These are phyloP conservation scores for Pigoraptor vietnamica DNA, from an alignment of 78 protist genomes.

Conservation along the genomic window DNA sequence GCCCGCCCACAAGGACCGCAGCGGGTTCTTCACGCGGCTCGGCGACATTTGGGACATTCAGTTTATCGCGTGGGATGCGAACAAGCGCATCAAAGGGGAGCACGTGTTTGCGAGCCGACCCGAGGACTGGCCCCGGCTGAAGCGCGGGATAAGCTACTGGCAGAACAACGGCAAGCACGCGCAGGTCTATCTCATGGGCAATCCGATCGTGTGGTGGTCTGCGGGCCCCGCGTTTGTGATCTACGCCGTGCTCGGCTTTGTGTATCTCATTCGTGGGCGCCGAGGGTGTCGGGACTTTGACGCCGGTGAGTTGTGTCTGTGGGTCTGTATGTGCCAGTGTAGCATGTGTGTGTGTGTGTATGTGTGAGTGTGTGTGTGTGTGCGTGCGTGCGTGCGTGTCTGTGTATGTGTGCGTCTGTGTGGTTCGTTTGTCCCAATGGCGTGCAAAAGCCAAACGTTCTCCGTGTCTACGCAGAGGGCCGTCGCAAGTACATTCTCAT, in stretches of 20 bases:
- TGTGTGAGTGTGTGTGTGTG: no score
- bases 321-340: no score
- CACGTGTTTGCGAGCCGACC: constrained; percentile 22
- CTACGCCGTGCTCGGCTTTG: background rate
- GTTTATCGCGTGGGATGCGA: constrained; percentile 16
- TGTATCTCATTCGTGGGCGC: constrained; percentile 3
- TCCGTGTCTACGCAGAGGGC: background rate
- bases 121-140: constrained; percentile 11
- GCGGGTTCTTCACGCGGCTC: background rate
- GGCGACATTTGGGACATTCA: background rate
- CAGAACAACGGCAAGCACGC: background rate
- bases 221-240: background rate
- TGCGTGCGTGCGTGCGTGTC: no score
- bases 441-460: no score
- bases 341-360: no score
- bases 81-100: constrained; percentile 7
- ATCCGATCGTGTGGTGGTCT: background rate
- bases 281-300: constrained; percentile 7
- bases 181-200: constrained; percentile 34
- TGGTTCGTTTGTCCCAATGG: no score
- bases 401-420: no score
- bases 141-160: constrained; percentile 23
- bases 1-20: background rate
- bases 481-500: background rate
- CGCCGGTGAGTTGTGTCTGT: background rate